A percentile compares a stretch with the other conserved stretches of the same genome.
Conservation (phyloP, 1,284 basidiomycete genomes). For the Apiotrichum laibachii region DNA sequence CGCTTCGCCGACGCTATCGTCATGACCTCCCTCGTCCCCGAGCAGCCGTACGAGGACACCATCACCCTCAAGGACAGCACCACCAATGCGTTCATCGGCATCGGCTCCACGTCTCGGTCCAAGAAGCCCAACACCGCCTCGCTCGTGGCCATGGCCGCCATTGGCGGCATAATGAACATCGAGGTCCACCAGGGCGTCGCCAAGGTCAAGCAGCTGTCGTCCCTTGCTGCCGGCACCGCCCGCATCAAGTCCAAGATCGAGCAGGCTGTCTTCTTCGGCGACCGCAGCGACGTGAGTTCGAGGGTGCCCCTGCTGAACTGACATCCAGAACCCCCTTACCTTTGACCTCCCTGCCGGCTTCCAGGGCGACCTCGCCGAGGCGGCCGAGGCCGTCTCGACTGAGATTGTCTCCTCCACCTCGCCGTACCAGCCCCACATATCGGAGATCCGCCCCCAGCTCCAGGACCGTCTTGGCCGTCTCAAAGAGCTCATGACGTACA, state of each 20-base stretch:
- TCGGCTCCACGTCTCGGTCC: slow-evolving; percentile 16
- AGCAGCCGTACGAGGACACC: slow-evolving; percentile 44
- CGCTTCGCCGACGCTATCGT: slow-evolving; percentile 49
- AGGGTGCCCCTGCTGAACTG: no score
- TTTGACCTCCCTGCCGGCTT: slow-evolving; percentile 53
- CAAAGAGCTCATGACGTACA: slow-evolving; percentile 77
- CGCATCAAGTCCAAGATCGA: slow-evolving; percentile 56
- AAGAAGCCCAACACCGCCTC: slow-evolving; percentile 11
- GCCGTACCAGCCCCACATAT: slow-evolving; percentile 68
- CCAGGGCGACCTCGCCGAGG: slow-evolving; percentile 55
- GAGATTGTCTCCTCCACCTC: slow-evolving; percentile 56
- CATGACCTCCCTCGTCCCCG: slow-evolving; percentile 36
- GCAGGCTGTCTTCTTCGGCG: slow-evolving; percentile 58
- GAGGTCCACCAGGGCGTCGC: slow-evolving; percentile 30
- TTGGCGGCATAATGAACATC: slow-evolving; percentile 44
- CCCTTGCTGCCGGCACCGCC: slow-evolving; percentile 31
- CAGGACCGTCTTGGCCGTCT: slow-evolving; percentile 71
- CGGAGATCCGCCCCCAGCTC: slow-evolving; percentile 79
- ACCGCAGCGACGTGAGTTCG: slow-evolving; percentile 44
- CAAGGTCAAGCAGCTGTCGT: slow-evolving; percentile 14
- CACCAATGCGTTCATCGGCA: slow-evolving; percentile 46
- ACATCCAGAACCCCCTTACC: slow-evolving; percentile 55
- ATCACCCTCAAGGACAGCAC: slow-evolving; percentile 41
- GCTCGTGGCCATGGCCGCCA: slow-evolving; percentile 39
- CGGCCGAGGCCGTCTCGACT: slow-evolving; percentile 53